Base-by-base conservation (phyloP, 306 rosid genomes). In the Cicer yamashitae region DNA sequence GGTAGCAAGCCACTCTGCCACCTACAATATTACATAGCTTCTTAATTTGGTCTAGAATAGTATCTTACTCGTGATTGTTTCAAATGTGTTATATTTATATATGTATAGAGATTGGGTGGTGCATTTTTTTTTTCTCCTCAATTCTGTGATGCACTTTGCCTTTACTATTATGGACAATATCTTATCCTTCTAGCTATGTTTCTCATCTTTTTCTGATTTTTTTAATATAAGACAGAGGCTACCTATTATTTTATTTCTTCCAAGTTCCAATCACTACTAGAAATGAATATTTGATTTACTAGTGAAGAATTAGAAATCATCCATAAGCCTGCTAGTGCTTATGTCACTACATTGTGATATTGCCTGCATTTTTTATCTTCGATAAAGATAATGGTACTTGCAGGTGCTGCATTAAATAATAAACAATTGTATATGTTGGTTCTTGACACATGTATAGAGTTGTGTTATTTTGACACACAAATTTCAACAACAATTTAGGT, bases 391-490 rank as follows among this genome's bases (percentile, higher is more conserved):
- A 30, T 30, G 37, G 37, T 30, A n/a, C 20, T 51, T 51, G 20
- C 17, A 51, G 56, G 15, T 6, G 56, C 15, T 51, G 56, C 48
- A 17, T 17, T 20, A 66, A 66, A 43, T 8, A 0, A 17, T 20
- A 39, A 14, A 10, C n/a, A 18, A 10, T 43, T 44, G 10, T 18
- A 66, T 18, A 44, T 66, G 52, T 54, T 68, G 70, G 38, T 45
- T 79, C 62, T 65, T n/a, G 22, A 43, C 39, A 37, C 38, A 45
- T 65, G 45, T 30, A 58, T n/a, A 3, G 39, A 30, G 37, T 30
- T 30, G 37, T 30, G 37, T 30, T 30, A 30, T 30, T 30, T 30
- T 30, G 37, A 30, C 37, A 30, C 37, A 4, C 37, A 30, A 30
- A 3, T 30, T 30, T 30, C 37, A 30, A 30, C 37, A 30, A 30